Evolutionary conservation across 2,329 filamentous ascomycete species (phyloP).

Genomic region (Apiospora saccharicola): DNA sequence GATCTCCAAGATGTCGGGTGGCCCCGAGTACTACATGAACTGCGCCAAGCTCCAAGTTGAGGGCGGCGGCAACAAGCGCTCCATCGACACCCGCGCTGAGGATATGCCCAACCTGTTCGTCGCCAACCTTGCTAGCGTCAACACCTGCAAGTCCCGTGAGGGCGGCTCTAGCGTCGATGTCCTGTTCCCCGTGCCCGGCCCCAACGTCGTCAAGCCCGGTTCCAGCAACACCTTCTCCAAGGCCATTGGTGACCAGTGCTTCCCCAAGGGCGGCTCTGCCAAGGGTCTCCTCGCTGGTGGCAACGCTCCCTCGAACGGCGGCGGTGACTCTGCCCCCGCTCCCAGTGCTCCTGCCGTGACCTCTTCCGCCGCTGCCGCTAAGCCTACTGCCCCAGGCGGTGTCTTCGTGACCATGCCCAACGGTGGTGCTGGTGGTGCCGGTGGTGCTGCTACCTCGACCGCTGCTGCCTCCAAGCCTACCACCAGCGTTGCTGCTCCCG

Average conservation of each 20-base stretch:
- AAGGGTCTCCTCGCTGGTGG: conserved; percentile 35
- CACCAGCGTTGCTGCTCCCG: conserved; percentile 26
- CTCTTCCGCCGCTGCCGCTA: conserved; percentile 1
- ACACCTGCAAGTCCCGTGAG: conserved; percentile 63
- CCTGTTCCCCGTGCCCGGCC: conserved; percentile 69
- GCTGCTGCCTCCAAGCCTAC: conserved; percentile 25
- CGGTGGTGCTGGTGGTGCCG: conserved; percentile 12
- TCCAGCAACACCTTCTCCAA: conserved; percentile 42
- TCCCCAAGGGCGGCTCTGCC: conserved; percentile 37
- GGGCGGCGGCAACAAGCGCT: conserved; percentile 51
- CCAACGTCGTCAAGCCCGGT: conserved; percentile 54
- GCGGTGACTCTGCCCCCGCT: conserved; percentile 8
- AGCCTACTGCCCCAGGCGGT: conserved; percentile 17
- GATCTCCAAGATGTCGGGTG: conserved; percentile 73
- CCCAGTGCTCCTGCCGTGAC: conserved; percentile 25
- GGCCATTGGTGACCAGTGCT: conserved; percentile 37
- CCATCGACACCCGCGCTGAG: conserved; percentile 34
- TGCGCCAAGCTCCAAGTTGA: conserved; percentile 52
- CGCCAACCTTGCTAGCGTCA: conserved; percentile 63
- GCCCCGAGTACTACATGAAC: conserved; percentile 68
- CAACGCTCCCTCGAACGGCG: conserved; percentile 15
- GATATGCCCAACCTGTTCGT: conserved; percentile 72
- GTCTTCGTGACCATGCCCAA: conserved; percentile 25
- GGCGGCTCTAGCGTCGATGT: conserved; percentile 56
- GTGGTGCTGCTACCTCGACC: background rate